A percentile compares a stretch with the other conserved stretches of the same genome.
Conservation (phyloP, 1,139 yeast genomes). For the Nakaseomyces sp. region DNA sequence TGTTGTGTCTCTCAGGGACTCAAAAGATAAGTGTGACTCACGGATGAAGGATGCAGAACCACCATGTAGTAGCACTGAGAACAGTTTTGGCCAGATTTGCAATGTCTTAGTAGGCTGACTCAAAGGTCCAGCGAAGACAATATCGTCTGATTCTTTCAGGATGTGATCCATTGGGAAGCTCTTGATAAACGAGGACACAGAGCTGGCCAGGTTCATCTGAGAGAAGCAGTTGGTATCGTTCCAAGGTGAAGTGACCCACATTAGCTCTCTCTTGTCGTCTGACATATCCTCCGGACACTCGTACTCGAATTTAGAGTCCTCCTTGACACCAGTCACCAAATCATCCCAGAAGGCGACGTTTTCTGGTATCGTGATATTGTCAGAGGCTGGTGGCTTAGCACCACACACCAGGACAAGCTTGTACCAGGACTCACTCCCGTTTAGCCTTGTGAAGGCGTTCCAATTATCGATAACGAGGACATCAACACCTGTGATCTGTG, state of each 20-base stretch:
- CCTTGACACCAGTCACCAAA: slow-evolving; percentile 17
- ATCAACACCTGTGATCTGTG: slow-evolving; percentile 25
- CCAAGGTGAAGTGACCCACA: slow-evolving; percentile 17
- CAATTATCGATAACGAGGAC: slow-evolving; percentile 29
- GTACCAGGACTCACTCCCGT: slow-evolving; percentile 29
- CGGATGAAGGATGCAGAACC: slow-evolving; percentile 28
- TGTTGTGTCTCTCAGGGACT: slow-evolving; percentile 14
- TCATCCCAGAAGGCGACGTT: slow-evolving; percentile 27
- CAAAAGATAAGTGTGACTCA: not conserved
- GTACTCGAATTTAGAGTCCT: slow-evolving; percentile 23
- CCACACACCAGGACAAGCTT: slow-evolving; percentile 31
- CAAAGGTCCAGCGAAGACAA: slow-evolving; percentile 35
- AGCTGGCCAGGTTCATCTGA: slow-evolving; percentile 55
- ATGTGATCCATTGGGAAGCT: slow-evolving; percentile 45
- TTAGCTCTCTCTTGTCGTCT: slow-evolving; percentile 27
- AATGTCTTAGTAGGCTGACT: slow-evolving; percentile 16
- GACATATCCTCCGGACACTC: slow-evolving; percentile 34
- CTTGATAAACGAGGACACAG: slow-evolving; percentile 53
- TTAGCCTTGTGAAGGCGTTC: slow-evolving; percentile 17
- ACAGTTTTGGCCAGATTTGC: slow-evolving; percentile 30
- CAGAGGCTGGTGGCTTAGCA: slow-evolving; percentile 2
- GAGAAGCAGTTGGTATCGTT: slow-evolving; percentile 35
- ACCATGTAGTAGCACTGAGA: slow-evolving; percentile 32
- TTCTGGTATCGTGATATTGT: slow-evolving; percentile 9
- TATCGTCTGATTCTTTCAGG: slow-evolving; percentile 36